Conservation (phyloP, 2,329 filamentous ascomycete species). For the Alternaria atra region DNA sequence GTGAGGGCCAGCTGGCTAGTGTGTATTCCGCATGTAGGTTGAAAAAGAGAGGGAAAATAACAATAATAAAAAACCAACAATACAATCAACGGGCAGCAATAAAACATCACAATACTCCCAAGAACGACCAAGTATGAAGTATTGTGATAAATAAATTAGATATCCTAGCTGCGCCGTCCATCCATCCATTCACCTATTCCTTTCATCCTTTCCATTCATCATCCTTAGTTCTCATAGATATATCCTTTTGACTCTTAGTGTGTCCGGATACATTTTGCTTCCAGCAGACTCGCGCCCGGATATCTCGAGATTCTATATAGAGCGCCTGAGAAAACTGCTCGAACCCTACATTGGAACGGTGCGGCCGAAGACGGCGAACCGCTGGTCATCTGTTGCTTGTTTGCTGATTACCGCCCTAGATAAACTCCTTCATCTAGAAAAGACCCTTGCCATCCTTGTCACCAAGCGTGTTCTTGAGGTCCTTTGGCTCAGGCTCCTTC, state of each 20-base stretch:
- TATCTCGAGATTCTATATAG: background rate
- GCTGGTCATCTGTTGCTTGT: background rate
- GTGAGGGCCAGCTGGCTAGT: no score
- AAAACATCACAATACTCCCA: background rate
- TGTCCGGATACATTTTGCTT: background rate
- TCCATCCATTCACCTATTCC: background rate
- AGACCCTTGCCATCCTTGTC: slow-evolving; percentile 32
- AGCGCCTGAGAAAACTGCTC: background rate
- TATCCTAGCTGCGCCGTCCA: background rate
- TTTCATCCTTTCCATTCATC: background rate
- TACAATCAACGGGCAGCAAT: no score
- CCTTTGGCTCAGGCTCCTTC: slow-evolving; percentile 37
- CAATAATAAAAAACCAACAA: background rate
- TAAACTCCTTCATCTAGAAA: slow-evolving; percentile 17
- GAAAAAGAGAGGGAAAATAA: background rate
- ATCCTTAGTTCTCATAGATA: background rate
- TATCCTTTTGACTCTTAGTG: background rate
- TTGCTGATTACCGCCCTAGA: background rate
- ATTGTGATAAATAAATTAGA: background rate
- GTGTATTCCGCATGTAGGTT: background rate
- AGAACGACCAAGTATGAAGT: background rate
- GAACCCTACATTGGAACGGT: background rate
- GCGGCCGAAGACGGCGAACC: background rate
- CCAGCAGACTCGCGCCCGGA: background rate
- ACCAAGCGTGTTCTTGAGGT: slow-evolving; percentile 32